Evolutionary conservation across 2,329 filamentous ascomycete genomes (phyloP).

Genomic region (Fusarium transvaalense): DNA sequence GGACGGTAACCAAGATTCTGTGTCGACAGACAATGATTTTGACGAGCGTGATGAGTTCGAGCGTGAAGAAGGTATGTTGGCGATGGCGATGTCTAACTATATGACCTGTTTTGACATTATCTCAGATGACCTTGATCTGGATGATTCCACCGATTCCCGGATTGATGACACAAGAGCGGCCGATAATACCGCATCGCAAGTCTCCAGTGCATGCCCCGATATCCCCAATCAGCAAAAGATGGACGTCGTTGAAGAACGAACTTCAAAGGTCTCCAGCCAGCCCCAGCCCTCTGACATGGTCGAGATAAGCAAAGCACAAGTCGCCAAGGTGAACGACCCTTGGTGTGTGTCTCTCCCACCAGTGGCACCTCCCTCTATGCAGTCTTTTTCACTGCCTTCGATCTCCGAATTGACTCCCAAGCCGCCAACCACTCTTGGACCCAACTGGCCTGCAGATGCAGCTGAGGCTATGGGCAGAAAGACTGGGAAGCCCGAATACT

Average conservation of each 20-base stretch:
- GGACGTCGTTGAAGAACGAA: background rate
- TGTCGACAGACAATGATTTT: conserved; percentile 29
- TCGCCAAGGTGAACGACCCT: background rate
- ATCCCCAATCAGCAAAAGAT: background rate
- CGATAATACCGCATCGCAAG: too few relatives aligned
- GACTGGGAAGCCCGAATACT: conserved; percentile 57
- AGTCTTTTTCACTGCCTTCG: conserved; percentile 33
- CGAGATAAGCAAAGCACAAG: conserved; percentile 2
- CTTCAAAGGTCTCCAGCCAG: background rate
- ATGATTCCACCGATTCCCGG: background rate
- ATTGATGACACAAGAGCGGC: background rate
- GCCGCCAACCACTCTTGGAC: background rate
- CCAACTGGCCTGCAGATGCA: background rate
- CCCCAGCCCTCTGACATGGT: background rate
- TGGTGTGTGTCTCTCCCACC: conserved; percentile 22
- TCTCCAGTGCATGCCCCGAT: background rate
- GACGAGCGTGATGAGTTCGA: conserved; percentile 45
- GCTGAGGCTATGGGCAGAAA: conserved; percentile 52
- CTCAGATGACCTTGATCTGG: conserved; percentile 13
- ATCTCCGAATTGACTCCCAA: conserved; percentile 32
- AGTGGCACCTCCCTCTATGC: conserved; percentile 7
- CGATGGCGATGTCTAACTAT: background rate
- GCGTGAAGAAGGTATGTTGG: conserved; percentile 27
- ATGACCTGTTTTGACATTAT: conserved; percentile 23
- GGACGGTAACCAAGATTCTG: background rate